Conservation (phyloP, 305 asterid genomes). For the Fraxinus albicans region DNA sequence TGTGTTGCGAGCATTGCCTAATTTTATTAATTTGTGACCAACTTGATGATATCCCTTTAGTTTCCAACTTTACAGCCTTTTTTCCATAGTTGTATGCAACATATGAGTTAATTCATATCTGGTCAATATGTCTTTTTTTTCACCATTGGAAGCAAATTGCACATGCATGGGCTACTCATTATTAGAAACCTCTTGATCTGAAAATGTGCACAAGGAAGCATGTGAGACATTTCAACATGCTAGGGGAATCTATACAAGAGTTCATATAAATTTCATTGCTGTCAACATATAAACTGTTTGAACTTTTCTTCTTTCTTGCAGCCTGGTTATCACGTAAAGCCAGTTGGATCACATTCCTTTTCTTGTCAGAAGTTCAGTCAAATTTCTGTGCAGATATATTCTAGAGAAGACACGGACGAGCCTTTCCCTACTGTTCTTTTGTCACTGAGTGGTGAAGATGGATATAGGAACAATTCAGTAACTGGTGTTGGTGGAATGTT, state of each 20-base stretch:
- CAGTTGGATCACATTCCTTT: constrained; percentile 66
- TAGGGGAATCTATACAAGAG: not conserved
- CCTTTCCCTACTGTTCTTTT: constrained; percentile 85
- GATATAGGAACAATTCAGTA: constrained; percentile 89
- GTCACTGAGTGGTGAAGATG: constrained; percentile 98
- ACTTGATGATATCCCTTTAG: not conserved
- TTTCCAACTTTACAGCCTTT: constrained; percentile 6
- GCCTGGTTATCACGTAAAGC: constrained; percentile 87
- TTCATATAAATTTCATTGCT: constrained; percentile 11
- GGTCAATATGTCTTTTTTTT: not conserved
- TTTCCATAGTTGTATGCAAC: not conserved
- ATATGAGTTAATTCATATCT: not conserved
- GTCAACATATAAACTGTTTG: constrained; percentile 19
- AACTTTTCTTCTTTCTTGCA: constrained; percentile 46
- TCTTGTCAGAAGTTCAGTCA: constrained; percentile 91
- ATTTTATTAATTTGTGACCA: not conserved
- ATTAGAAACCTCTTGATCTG: not conserved
- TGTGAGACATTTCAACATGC: not conserved
- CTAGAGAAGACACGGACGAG: constrained; percentile 63
- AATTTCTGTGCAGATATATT: constrained; percentile 67
- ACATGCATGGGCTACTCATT: constrained; percentile 1
- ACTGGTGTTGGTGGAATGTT: constrained; percentile 83
- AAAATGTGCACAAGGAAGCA: constrained; percentile 16
- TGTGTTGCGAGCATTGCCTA: not conserved
- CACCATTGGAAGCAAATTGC: constrained; percentile 1